Evolutionary conservation across 2,329 filamentous ascomycete genomes (phyloP).

Genomic region (Ascochyta koolunga): DNA sequence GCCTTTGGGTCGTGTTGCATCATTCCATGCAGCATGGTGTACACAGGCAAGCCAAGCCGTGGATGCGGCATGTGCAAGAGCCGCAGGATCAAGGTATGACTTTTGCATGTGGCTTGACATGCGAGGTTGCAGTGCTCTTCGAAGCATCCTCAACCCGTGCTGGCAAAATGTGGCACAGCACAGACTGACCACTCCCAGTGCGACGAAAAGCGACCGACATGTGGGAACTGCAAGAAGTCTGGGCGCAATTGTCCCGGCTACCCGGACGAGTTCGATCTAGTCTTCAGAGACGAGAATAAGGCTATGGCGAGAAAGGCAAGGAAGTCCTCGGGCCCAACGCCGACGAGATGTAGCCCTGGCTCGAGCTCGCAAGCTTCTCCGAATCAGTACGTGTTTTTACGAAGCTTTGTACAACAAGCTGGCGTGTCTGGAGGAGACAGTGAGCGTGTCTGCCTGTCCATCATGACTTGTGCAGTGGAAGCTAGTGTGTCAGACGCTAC

Average conservation of each 20-base stretch:
- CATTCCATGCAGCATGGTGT: constrained; percentile 40
- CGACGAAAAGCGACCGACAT: constrained; percentile 45
- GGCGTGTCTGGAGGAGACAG: too few relatives aligned
- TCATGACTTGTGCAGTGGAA: background rate
- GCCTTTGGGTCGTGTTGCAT: background rate
- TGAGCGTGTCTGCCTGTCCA: background rate
- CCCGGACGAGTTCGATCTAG: constrained; percentile 71
- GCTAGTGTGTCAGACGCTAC: background rate
- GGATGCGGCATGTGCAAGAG: constrained; percentile 78
- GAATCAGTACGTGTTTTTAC: constrained; percentile 33
- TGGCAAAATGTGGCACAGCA: constrained; percentile 4
- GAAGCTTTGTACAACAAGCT: background rate
- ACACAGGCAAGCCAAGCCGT: constrained; percentile 50
- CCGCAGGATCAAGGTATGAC: constrained; percentile 72
- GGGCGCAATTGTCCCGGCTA: constrained; percentile 42
- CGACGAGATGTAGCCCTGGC: constrained; percentile 22
- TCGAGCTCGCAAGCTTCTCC: constrained; percentile 39
- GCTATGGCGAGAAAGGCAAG: constrained; percentile 68
- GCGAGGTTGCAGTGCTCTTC: background rate
- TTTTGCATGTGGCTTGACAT: background rate
- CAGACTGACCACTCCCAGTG: constrained; percentile 29
- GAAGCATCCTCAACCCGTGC: background rate
- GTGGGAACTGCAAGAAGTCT: constrained; percentile 45
- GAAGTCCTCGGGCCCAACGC: constrained; percentile 45
- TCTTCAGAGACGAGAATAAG: constrained; percentile 75